These are phyloP conservation scores for Penicillium sp. DNA, from an alignment of 2,329 filamentous ascomycete species.

Conservation along the genomic window DNA sequence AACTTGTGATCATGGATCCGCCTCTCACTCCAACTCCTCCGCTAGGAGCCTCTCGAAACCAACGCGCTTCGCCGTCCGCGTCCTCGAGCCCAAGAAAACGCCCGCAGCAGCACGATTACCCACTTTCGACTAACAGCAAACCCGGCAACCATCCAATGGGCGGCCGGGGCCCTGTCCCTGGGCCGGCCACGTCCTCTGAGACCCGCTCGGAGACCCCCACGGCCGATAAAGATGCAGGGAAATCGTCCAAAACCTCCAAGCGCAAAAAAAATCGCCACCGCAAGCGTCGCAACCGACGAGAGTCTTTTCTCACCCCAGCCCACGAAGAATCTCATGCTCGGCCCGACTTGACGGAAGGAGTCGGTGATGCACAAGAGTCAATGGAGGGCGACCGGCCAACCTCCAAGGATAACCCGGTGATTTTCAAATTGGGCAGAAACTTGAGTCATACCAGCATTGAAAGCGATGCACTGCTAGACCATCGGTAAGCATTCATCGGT, in stretches of 20 bases:
- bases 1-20: slow-evolving; percentile 9
- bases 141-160: slow-evolving; percentile 19
- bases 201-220: slow-evolving; percentile 21
- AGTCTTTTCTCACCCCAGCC: slow-evolving; percentile 63
- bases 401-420: slow-evolving; percentile 37
- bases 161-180: slow-evolving; percentile 9
- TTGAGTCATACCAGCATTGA: slow-evolving; percentile 81
- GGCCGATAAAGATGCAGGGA: slow-evolving; percentile 16
- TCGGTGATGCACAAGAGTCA: slow-evolving; percentile 29
- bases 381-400: slow-evolving; percentile 26
- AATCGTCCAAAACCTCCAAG: slow-evolving; percentile 25
- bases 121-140: slow-evolving; percentile 18
- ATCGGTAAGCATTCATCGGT: slow-evolving; percentile 54
- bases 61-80: slow-evolving; percentile 9
- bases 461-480: slow-evolving; percentile 80
- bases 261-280: slow-evolving; percentile 67
- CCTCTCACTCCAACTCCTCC: slow-evolving; percentile 11
- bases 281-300: slow-evolving; percentile 72
- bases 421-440: slow-evolving; percentile 55
- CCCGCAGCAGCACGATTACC: slow-evolving; percentile 16
- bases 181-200: slow-evolving; percentile 15
- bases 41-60: slow-evolving; percentile 6
- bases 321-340: slow-evolving; percentile 49
- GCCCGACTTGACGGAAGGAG: slow-evolving; percentile 48
- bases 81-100: slow-evolving; percentile 12